Evolutionary conservation across 1,139 yeast genomes (phyloP), one percentile per base, ranked within the genome.

Genomic region (Yamadazyma blattariae): DNA sequence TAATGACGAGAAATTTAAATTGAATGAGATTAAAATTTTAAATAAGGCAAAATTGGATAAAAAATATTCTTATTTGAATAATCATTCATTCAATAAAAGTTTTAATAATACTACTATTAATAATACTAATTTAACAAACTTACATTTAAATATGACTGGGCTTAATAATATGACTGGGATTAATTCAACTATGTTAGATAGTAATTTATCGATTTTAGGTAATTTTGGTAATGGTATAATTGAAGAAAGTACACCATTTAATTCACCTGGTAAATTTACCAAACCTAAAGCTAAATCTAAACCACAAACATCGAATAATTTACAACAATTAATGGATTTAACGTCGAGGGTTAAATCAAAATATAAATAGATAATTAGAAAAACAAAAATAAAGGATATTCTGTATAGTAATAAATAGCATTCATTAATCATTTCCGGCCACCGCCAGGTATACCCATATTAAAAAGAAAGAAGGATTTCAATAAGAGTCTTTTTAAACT

Each of bases 221-320:
- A 67, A 61, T n/a, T 61, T 65, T 46, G 74, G 71, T 2, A 56
- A 51, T 27, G 72, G 70, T 5, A 60, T 67, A 2, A 47, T 64
- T 4, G 69, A 64, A 38, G 73, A 65, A 37, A 67, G 73, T 34
- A 65, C 72, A 0, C 71, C 71, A 4, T 52, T 52, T 26, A 54
- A 50, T 15, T 59, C 71, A 0, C 68, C 70, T 1, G 51, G 51
- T 28, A 44, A 49, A 18, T 38, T 44, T 38, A 36, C 38, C 7
- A 52, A 41, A 32, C 56, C 56, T 10, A 39, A 34, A 9, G 30
- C 19, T 5, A 17, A 17, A 17, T 17, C 19, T 5, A 44, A 38
- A 30, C 43, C 50, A 25, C 30, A 42, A n/a, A n/a, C n/a, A n/a
- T n/a, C n/a, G 10, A 42, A 46, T 33, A 60, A 52, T 41, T 46